phyloP scores from a whole-genome alignment of 768 basidiomycete genomes.

The Chalciporus sphaerocephalus region DNA sequence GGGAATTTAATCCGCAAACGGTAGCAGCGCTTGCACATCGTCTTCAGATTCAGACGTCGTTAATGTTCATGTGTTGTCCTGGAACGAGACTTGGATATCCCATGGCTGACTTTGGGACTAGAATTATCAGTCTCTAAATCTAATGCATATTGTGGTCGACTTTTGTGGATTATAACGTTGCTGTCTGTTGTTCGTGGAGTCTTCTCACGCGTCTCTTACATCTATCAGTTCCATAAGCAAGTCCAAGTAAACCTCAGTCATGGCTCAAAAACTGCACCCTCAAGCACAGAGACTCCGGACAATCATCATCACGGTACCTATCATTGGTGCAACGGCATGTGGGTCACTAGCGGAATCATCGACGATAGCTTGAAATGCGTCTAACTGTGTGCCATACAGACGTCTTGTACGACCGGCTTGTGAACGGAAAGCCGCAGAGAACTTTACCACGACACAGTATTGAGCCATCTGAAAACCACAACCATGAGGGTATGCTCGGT shows the following conservation, averaged over 20 bases:
- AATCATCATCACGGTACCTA: conserved; percentile 60
- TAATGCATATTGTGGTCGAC: too few species aligned
- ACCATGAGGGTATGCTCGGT: conserved; percentile 7
- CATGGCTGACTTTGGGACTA: conserved; percentile 49
- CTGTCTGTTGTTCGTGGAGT: not conserved
- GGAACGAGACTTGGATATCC: conserved; percentile 40
- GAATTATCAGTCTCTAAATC: conserved; percentile 40
- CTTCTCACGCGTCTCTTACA: conserved; percentile 4
- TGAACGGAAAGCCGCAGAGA: conserved; percentile 48
- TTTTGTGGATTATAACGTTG: too few species aligned
- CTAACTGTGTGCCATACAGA: conserved; percentile 35
- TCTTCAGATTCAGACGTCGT: conserved; percentile 45
- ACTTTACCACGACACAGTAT: conserved; percentile 24
- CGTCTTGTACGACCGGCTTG: conserved; percentile 62
- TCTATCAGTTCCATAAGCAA: not conserved
- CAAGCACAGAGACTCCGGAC: conserved; percentile 45
- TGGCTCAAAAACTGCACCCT: conserved; percentile 37
- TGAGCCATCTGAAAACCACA: conserved; percentile 8
- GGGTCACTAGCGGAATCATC: conserved; percentile 18
- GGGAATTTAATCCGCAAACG: conserved; percentile 40
- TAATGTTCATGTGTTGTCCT: conserved; percentile 65
- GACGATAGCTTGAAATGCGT: not conserved
- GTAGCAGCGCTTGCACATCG: conserved; percentile 48
- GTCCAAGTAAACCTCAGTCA: not conserved
- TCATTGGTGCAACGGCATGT: conserved; percentile 65